Percentiles rank a stretch among this genome's conserved stretches.
phyloP scores from a whole-genome alignment of 2,329 filamentous ascomycete species.

The Septoria linicola region DNA sequence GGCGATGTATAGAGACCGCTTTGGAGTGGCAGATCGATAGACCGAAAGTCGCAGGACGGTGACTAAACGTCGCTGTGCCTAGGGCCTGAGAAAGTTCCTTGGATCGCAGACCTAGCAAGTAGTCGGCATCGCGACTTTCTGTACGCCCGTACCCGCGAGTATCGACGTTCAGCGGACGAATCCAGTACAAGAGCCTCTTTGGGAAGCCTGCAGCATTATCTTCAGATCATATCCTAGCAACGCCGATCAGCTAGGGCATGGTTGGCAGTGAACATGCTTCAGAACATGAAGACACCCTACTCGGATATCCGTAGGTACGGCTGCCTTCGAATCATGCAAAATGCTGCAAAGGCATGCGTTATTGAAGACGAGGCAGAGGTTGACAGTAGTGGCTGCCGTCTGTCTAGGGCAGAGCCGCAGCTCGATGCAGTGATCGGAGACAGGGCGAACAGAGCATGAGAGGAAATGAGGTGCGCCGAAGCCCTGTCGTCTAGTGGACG shows the following conservation, averaged over 20 bases:
- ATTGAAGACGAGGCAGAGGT: not conserved
- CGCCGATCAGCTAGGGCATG: not conserved
- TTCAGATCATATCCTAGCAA: not conserved
- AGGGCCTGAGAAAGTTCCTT: too few relatives aligned
- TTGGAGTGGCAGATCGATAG: too few relatives aligned
- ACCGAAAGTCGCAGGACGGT: too few relatives aligned
- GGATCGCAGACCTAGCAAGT: too few relatives aligned
- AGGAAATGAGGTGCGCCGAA: not conserved
- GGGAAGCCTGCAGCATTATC: not conserved
- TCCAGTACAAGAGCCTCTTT: conserved; percentile 1
- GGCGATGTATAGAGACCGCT: too few relatives aligned
- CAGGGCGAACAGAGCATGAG: not conserved
- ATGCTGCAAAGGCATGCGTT: not conserved
- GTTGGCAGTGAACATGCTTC: not conserved
- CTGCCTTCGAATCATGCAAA: not conserved
- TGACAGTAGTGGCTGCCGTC: not conserved
- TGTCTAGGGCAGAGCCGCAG: not conserved
- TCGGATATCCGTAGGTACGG: not conserved
- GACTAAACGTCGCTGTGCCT: too few relatives aligned
- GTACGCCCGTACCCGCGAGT: not conserved
- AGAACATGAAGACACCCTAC: not conserved
- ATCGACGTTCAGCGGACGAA: not conserved
- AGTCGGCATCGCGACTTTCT: not conserved
- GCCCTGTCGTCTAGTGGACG: not conserved
- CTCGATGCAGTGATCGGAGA: not conserved